Evolutionary conservation across 805 yeast genomes (phyloP).

Genomic region (Myxozyma udenii): DNA sequence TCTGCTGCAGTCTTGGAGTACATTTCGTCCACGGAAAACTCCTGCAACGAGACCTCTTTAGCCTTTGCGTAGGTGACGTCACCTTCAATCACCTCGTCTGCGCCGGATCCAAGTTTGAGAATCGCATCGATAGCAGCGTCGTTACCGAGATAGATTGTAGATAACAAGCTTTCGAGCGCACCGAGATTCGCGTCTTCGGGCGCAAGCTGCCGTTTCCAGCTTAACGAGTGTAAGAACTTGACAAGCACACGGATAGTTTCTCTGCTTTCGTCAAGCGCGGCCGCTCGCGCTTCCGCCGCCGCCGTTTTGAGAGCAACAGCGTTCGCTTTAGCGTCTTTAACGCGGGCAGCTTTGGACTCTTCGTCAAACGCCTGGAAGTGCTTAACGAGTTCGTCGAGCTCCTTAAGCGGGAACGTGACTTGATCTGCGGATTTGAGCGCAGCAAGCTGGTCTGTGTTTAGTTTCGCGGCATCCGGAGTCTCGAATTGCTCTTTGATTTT

Average conservation of each 20-base stretch:
- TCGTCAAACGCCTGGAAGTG: constrained; percentile 31
- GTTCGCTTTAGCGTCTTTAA: constrained; percentile 17
- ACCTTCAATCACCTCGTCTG: constrained; percentile 30
- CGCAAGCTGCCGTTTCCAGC: constrained; percentile 36
- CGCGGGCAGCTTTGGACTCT: constrained; percentile 18
- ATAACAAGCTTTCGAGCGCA: constrained; percentile 37
- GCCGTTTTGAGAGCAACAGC: constrained; percentile 2
- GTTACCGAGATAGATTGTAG: constrained; percentile 37
- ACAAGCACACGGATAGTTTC: constrained; percentile 21
- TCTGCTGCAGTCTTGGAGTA: constrained; percentile 2
- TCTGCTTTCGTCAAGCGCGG: neutral
- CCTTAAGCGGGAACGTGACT: constrained; percentile 40
- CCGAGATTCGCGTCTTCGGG: constrained; percentile 12
- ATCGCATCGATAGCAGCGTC: constrained; percentile 37
- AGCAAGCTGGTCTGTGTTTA: constrained; percentile 39
- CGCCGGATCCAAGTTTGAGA: constrained; percentile 34
- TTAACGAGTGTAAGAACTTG: constrained; percentile 38
- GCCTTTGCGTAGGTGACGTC: constrained; percentile 9
- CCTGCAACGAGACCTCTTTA: constrained; percentile 17
- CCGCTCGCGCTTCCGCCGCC: constrained; percentile 17
- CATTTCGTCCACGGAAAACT: constrained; percentile 16
- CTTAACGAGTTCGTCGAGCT: constrained; percentile 35
- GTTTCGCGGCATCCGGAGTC: constrained; percentile 30
- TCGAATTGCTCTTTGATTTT: constrained; percentile 37
- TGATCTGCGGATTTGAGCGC: constrained; percentile 37